Evolutionary conservation across 169 alveolate genomes (phyloP), one percentile per base, ranked within the genome.

Genomic region (Plasmodium knowlesi): DNA sequence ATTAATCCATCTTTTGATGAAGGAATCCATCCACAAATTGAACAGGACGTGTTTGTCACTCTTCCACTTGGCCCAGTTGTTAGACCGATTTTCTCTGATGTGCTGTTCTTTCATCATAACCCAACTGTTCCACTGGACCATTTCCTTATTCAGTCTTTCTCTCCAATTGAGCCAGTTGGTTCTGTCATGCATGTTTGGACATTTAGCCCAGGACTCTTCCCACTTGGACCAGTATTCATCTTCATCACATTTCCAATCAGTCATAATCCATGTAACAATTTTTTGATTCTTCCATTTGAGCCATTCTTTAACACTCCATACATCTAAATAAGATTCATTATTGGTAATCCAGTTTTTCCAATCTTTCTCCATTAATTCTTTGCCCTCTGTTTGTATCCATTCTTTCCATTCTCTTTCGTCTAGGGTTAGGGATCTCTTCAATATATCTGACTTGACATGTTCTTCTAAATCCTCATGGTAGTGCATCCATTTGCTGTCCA

Each of bases 231-330:
- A 80, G 5, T 80, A 16, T 5, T 46, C 73, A 6, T 80, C 86
- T 80, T 80, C 86, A 46, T 80, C 86, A 3, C 86, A 22, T 80
- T 80, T 80, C 86, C 86, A 80, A 1, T 80, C 86, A 1, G 86
- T 39, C 34, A 22, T 16, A 39, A 80, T 16, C 86, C 86, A 80
- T 43, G 70, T 46, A 22, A 8, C 72, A 14, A 80, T 80, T 46
- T 6, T 80, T 39, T 80, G 86, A 34, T 80, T 46, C 61, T 46
- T 80, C 86, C 86, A 80, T 43, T 46, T 46, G 16, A 46, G 19
- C 86, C 86, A 80, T 80, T 80, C 86, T 22, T 80, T 39, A 43
- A 80, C 39, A 46, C 76, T 80, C 86, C 86, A 80, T 80, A 80
- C 86, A n/a, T 80, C 72, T 80, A 80, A 22, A 46, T 80, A 80